phyloP scores from a whole-genome alignment of 495 filamentous ascomycete genomes.

The Parathielavia hyrcaniae region DNA sequence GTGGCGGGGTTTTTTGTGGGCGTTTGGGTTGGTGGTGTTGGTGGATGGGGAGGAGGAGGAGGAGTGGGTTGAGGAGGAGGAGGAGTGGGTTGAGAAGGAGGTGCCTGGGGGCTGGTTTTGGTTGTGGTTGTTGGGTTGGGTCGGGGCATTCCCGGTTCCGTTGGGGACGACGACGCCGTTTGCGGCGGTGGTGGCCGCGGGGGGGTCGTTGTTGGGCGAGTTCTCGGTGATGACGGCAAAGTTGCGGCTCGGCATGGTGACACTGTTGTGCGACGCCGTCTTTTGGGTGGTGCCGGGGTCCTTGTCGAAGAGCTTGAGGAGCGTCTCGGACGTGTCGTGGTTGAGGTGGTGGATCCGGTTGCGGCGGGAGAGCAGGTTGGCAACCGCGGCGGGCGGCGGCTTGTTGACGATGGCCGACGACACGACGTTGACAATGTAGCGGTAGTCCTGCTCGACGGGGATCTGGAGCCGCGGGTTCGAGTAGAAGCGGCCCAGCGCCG shows the following conservation, averaged over 20 bases:
- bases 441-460: slow-evolving; percentile 76
- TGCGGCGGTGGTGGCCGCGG: slow-evolving; percentile 19
- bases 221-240: slow-evolving; percentile 77
- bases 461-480: slow-evolving; percentile 74
- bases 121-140: neutral
- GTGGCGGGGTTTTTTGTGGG: slow-evolving; percentile 4
- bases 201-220: slow-evolving; percentile 36
- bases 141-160: neutral
- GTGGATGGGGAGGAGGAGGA: neutral
- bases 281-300: slow-evolving; percentile 68
- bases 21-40: slow-evolving; percentile 21
- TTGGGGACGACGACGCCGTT: slow-evolving; percentile 13
- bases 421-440: slow-evolving; percentile 87
- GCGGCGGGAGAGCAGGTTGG: slow-evolving; percentile 72
- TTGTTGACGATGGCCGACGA: slow-evolving; percentile 92
- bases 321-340: slow-evolving; percentile 75
- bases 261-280: slow-evolving; percentile 62
- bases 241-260: slow-evolving; percentile 88
- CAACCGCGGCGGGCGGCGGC: slow-evolving; percentile 80
- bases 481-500: slow-evolving; percentile 89
- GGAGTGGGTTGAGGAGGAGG: slow-evolving; percentile 2
- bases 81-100: slow-evolving; percentile 3
- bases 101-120: neutral
- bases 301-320: slow-evolving; percentile 77
- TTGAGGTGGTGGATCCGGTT: slow-evolving; percentile 96